These are phyloP conservation scores for Silene noctiflora DNA, from an alignment of 179 eudicot species.

Conservation along the genomic window DNA sequence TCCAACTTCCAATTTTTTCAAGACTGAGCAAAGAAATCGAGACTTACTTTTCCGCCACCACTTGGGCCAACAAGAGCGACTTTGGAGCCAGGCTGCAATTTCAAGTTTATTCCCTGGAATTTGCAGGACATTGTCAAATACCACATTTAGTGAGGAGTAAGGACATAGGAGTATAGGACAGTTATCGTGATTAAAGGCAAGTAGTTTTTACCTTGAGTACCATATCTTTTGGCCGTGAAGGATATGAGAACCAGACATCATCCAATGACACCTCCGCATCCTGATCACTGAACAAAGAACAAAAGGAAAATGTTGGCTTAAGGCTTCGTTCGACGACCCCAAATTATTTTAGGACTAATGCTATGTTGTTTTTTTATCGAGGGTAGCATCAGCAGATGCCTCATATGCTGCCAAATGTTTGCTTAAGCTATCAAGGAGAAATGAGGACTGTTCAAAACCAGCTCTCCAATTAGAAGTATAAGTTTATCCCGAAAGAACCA, in stretches of 20 bases:
- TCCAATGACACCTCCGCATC: conserved; percentile 73
- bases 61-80: conserved; percentile 97
- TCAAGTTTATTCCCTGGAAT: conserved; percentile 71
- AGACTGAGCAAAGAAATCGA: not conserved
- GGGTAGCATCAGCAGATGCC: not conserved
- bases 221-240: conserved; percentile 83
- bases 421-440: not conserved
- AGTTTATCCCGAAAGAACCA: not conserved
- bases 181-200: not conserved
- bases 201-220: conserved; percentile 65
- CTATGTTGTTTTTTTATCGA: not conserved
- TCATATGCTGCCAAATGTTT: not conserved
- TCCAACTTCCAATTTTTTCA: too few relatives aligned
- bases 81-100: conserved; percentile 72
- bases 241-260: conserved; percentile 93
- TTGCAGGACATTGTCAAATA: conserved; percentile 11
- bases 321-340: not conserved
- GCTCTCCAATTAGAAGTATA: not conserved
- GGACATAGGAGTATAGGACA: not conserved
- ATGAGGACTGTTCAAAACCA: not conserved
- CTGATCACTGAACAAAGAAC: conserved; percentile 40
- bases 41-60: conserved; percentile 91
- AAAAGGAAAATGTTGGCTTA: not conserved
- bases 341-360: not conserved
- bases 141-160: not conserved